Conservation (phyloP, 2,329 filamentous ascomycete genomes). For the Cladosporium halotolerans region DNA sequence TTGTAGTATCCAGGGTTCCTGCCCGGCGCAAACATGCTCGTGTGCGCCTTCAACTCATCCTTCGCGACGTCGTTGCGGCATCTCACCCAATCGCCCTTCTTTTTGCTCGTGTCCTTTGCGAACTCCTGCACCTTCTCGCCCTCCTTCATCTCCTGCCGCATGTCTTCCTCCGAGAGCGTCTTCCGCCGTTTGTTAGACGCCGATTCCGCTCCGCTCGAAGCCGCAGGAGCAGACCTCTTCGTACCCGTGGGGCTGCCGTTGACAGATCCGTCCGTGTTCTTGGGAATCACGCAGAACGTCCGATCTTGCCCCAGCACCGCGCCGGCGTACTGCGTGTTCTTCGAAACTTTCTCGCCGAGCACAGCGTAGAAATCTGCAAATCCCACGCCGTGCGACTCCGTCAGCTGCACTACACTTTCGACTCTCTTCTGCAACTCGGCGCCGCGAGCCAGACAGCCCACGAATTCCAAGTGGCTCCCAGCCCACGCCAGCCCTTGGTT, state of each 20-base stretch:
- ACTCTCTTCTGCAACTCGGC: constrained; percentile 75
- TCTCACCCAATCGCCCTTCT: constrained; percentile 55
- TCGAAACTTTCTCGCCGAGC: constrained; percentile 58
- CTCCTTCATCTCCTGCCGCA: constrained; percentile 28
- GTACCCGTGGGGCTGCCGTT: constrained; percentile 20
- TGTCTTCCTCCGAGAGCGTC: constrained; percentile 14
- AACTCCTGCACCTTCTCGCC: constrained; percentile 30
- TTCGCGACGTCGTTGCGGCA: constrained; percentile 71
- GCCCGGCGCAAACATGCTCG: constrained; percentile 66
- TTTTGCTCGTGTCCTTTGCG: constrained; percentile 25
- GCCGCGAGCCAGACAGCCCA: constrained; percentile 77
- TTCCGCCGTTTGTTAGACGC: constrained; percentile 18
- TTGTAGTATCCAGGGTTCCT: constrained; percentile 67
- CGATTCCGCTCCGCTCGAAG: constrained; percentile 12
- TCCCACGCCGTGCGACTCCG: constrained; percentile 61
- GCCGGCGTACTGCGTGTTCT: constrained; percentile 47
- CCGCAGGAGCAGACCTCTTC: constrained; percentile 18
- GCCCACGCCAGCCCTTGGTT: constrained; percentile 73
- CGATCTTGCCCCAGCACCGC: constrained; percentile 62
- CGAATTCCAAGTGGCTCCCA: constrained; percentile 85
- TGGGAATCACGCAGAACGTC: constrained; percentile 83
- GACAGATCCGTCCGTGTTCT: constrained; percentile 35
- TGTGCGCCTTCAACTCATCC: constrained; percentile 78
- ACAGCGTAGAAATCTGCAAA: constrained; percentile 85
- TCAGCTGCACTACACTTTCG: constrained; percentile 58